Evolutionary conservation across 768 basidiomycete species (phyloP), one percentile per base, ranked within the genome.

Genomic region (Leccinum barrowsii): DNA sequence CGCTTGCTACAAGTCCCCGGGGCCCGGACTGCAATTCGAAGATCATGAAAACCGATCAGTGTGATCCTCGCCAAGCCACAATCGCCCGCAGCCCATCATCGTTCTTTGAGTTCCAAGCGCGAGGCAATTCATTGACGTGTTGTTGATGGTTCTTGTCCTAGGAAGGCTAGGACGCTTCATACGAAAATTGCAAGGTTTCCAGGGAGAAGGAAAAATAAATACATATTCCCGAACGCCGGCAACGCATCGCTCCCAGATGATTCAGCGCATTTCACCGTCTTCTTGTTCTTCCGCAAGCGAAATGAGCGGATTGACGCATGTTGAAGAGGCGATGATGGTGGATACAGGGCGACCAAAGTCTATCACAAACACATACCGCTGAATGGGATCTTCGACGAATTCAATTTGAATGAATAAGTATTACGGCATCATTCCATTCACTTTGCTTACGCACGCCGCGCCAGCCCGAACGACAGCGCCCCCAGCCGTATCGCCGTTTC

Each of bases 401-500:
- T 8, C 26, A n/a, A 11, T 50, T 46, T 2, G 19, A 1, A 12
- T 11, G 24, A 17, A 19, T 1, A 21, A 21, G 21, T 21, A 59
- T 60, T 60, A 60, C 57, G 54, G 44, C 21, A 57, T 32, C 30
- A 15, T 7, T 15, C 7, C 30, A 11, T 28, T 49, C 50, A 5
- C 37, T 64, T 35, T 58, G 37, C 37, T 40, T 40, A 40, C 17
- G 2, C 37, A n/a, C 37, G 2, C 17, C 8, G 35, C 35, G 37
- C 37, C 8, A n/a, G 40, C 28, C 17, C 8, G 21, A 19, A 42
- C 5, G 30, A 52, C 53, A 54, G 22, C 37, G 50, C 47, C 53
- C 30, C 1, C 19, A 22, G 17, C 37, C 26, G 32, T 11, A 48
- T 11, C 56, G 56, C 64, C 44, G 66, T 57, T 59, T 34, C 37